phyloP scores from a whole-genome alignment of 176 grass and related monocot genomes.

The Echinochloa phyllopogon region DNA sequence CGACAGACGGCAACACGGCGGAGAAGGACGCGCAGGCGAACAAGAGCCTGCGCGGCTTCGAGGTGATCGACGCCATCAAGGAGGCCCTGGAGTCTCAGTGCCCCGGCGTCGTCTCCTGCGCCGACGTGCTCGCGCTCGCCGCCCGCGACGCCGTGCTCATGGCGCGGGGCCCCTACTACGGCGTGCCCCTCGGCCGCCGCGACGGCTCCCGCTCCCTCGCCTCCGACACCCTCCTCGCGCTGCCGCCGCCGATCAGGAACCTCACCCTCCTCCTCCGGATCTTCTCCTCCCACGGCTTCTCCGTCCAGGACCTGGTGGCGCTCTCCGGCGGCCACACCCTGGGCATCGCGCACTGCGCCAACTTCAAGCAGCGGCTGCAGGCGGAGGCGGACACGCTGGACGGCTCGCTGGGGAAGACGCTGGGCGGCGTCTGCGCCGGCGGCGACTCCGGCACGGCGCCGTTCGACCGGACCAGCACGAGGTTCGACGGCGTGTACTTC shows the following conservation, averaged over 20 bases:
- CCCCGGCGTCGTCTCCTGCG: conserved; percentile 83
- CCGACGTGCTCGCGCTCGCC: conserved; percentile 72
- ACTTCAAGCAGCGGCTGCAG: conserved; percentile 56
- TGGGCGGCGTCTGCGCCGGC: conserved; percentile 49
- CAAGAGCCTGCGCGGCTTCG: conserved; percentile 74
- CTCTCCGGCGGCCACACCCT: conserved; percentile 81
- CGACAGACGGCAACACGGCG: conserved; percentile 57
- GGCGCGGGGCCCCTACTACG: conserved; percentile 74
- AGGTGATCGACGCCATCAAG: conserved; percentile 85
- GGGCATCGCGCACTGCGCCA: conserved; percentile 64
- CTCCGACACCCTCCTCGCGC: conserved; percentile 59
- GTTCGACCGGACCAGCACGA: conserved; percentile 66
- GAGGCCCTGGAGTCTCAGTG: conserved; percentile 60
- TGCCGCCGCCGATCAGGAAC: conserved; percentile 61
- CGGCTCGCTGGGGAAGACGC: conserved; percentile 25
- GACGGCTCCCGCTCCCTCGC: conserved; percentile 67
- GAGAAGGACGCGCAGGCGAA: conserved; percentile 92
- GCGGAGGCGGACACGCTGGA: conserved; percentile 53
- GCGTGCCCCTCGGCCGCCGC: conserved; percentile 59
- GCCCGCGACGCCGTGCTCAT: conserved; percentile 79
- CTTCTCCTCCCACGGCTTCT: conserved; percentile 62
- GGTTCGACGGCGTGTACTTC: conserved; percentile 77
- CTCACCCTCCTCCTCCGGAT: conserved; percentile 52
- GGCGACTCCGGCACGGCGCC: conserved; percentile 57
- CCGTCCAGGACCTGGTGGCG: conserved; percentile 66